Base-by-base conservation (phyloP, 1,139 yeast genomes). In the Geotrichum fermentans region DNA sequence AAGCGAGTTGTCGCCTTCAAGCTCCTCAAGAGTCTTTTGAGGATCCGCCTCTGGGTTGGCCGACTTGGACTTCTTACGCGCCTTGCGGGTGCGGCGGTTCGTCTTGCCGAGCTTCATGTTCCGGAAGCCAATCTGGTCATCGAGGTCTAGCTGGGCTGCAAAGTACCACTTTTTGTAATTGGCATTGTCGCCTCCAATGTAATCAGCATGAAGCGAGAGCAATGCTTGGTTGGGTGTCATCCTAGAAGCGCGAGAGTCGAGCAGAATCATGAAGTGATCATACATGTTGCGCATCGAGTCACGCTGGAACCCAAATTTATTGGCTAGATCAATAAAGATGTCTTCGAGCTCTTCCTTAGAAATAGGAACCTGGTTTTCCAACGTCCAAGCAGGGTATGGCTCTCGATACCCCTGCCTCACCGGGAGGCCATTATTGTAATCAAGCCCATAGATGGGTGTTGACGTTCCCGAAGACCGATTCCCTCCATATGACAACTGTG, bases 231-330 rank as follows among this genome's bases (percentile, higher is more conserved):
- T 85, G 20, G 98, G 97, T 16, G 97, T 82, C 96, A 90, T 88
- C 71, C 98, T 83, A 47, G 97, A 88, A 10, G 97, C 79, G 67
- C 97, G 81, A 8, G 98, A 92, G 66, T 94, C 98, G 64, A 94
- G 77, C 61, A 90, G 75, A 22, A 87, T 80, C 97, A 94, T 85
- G 68, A 92, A 83, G 69, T 88, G 94, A 66, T 94, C 98, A 70
- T 82, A 92, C 87, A 90, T 86, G 71, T 94, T 94, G 72, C 95
- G 81, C 92, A 88, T 88, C 24, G 96, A 87, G 66, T 90, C 97
- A 70, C 95, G 80, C 74, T 94, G 98, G 79, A 94, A 94, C 55
- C 98, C 98, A 70, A 94, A 89, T 69, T 85, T 84, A 70, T 84
- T 83, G 52, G 96, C 75, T 66, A 94, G 74, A 65, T 90, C 96